phyloP scores from a whole-genome alignment of 2,329 filamentous ascomycete genomes.

The Aspergillus fructus region DNA sequence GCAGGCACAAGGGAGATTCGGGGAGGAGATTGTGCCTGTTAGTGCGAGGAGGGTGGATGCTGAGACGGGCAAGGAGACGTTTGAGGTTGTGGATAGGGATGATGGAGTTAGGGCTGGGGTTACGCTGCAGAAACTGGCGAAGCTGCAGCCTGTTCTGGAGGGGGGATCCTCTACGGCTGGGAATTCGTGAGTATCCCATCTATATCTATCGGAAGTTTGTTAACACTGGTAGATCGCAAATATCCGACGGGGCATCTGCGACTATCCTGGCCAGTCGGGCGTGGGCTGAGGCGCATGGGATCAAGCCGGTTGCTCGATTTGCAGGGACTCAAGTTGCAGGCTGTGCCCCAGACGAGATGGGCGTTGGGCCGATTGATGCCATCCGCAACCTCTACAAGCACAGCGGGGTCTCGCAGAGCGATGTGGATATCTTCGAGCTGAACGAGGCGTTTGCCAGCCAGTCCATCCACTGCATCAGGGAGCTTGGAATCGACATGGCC shows the following conservation, averaged over 20 bases:
- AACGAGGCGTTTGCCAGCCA: slow-evolving; percentile 97
- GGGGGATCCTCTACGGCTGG: slow-evolving; percentile 81
- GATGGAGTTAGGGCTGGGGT: slow-evolving; percentile 88
- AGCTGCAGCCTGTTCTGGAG: slow-evolving; percentile 83
- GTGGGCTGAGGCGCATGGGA: slow-evolving; percentile 74
- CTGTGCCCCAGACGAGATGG: slow-evolving; percentile 89
- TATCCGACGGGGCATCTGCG: slow-evolving; percentile 62
- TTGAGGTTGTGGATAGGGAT: slow-evolving; percentile 56
- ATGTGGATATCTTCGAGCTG: slow-evolving; percentile 84
- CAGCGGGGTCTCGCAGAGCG: slow-evolving; percentile 70
- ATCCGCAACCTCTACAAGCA: slow-evolving; percentile 75
- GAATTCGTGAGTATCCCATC: slow-evolving; percentile 20
- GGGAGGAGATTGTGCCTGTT: slow-evolving; percentile 88
- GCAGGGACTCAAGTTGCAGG: slow-evolving; percentile 84
- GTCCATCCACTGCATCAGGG: slow-evolving; percentile 83
- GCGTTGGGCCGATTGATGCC: slow-evolving; percentile 62
- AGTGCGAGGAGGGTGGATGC: slow-evolving; percentile 74
- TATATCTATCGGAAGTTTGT: neutral
- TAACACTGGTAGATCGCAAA: slow-evolving; percentile 21
- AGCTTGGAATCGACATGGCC: slow-evolving; percentile 59
- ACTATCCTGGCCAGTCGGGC: slow-evolving; percentile 88
- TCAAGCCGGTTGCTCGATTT: slow-evolving; percentile 88
- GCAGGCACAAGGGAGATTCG: slow-evolving; percentile 81
- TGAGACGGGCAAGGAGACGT: slow-evolving; percentile 71
- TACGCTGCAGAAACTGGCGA: slow-evolving; percentile 72